Evolutionary conservation across 306 rosid genomes (phyloP).

Genomic region (Cucumis sativus): DNA sequence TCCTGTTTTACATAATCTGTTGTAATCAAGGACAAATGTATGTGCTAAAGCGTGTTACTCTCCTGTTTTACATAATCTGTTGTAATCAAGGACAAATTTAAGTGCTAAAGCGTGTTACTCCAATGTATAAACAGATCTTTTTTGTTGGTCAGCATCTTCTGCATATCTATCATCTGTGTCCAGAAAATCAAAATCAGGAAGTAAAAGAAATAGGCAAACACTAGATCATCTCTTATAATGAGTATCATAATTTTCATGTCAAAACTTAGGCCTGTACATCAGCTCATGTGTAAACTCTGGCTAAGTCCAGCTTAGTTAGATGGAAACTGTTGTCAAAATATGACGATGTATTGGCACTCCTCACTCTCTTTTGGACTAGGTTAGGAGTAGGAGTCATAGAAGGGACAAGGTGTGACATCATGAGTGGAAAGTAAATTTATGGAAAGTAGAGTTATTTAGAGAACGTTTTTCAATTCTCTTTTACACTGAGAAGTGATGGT

Average conservation of each 20-base stretch:
- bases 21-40: background rate
- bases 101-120: background rate
- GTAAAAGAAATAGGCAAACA: background rate
- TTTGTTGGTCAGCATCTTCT: background rate
- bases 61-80: background rate
- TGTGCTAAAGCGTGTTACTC: too few species aligned
- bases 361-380: too few species aligned
- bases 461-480: background rate
- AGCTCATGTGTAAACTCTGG: background rate
- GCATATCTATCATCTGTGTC: background rate
- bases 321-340: too few species aligned
- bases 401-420: background rate
- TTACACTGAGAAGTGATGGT: background rate
- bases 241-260: background rate
- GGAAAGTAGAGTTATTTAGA: background rate
- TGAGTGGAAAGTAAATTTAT: background rate
- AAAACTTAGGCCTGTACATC: background rate
- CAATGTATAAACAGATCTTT: background rate
- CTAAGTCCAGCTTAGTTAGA: too few species aligned
- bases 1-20: background rate
- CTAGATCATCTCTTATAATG: background rate
- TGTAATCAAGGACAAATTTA: background rate
- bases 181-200: background rate
- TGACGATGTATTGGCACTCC: too few species aligned
- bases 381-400: too few species aligned